Evolutionary conservation across 148 eudicot genomes (phyloP), one percentile per base, ranked within the genome.

Genomic region (Polygonum maritimum): DNA sequence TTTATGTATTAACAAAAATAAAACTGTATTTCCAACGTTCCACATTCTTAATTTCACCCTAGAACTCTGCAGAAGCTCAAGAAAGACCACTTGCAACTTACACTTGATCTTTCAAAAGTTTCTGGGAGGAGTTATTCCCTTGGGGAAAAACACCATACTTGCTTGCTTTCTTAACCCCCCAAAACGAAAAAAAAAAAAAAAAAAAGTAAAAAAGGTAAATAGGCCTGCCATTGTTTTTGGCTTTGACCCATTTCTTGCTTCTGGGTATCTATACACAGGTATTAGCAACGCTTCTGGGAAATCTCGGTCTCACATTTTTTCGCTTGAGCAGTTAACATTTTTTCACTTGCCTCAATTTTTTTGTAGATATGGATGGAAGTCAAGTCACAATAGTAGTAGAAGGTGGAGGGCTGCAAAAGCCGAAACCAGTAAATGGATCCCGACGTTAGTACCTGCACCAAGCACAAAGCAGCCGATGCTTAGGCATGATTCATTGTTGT

Each of bases 211-310:
- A 12, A 15, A 5, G 70, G 70, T 63, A 26, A 63, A 65, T 14
- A 35, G 71, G 71, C 71, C 40, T 36, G 71, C 71, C 71, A 65
- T 65, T 6, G 71, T 39, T 65, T 57, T 33, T 65, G 71, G 71
- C 40, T 65, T 63, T 33, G 71, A 65, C 71, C 71, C 18, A 4
- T 65, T 65, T 33, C 1, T 33, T 62, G 36, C 38, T 67, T 36
- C 71, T 35, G 71, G 70, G 44, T 67, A 67, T 36, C 44, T 67
- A 35, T 67, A 67, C 36, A 57, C 63, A 67, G 15, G 71, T 35
- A 3, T 67, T 67, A 67, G 71, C 71, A 31, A 2, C 13, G n/a
- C 19, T 67, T 67, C 71, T 67, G 71, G 3, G 38, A 67, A 67
- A 36, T 31, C 69, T 5, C 2, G 69, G 69, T 9, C 11, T 62